Conservation (phyloP, 2,329 filamentous ascomycete genomes). For the Xylogone sp. region DNA sequence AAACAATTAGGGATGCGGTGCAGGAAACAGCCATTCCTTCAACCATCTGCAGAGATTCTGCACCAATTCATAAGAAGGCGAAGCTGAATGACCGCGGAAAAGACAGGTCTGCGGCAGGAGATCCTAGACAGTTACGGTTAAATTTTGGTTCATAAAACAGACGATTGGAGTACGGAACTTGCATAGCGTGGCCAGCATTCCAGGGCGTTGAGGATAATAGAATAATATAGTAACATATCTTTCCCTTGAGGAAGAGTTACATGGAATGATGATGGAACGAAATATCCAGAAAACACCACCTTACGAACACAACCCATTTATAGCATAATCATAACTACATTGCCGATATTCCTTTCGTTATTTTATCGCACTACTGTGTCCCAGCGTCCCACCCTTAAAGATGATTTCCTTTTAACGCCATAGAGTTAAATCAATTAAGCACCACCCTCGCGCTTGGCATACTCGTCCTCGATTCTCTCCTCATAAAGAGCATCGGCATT, state of each 20-base stretch:
- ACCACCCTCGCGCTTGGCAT: constrained; percentile 59
- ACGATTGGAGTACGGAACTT: not conserved
- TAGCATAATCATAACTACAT: no score
- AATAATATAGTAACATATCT: not conserved
- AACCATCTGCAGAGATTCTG: constrained; percentile 7
- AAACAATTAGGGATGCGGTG: constrained; percentile 81
- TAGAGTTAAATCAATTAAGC: constrained; percentile 35
- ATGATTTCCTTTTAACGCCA: not conserved
- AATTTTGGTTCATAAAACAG: constrained; percentile 10
- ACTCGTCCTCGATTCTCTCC: constrained; percentile 61
- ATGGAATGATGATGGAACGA: not conserved
- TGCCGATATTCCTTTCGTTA: no score
- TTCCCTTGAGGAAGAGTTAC: not conserved
- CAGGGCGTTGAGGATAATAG: not conserved
- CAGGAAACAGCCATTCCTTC: constrained; percentile 38
- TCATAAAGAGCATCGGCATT: constrained; percentile 40
- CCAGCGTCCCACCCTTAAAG: not conserved
- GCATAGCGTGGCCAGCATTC: not conserved
- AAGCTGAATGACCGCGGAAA: constrained; percentile 1
- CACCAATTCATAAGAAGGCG: constrained; percentile 12
- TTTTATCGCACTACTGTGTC: no score
- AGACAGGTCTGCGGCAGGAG: constrained; percentile 5
- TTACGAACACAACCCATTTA: no score
- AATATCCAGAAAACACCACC: no score
- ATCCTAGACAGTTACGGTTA: constrained; percentile 15